These are phyloP conservation scores for Boletus sp. DNA, from an alignment of 1,284 basidiomycete genomes.

Conservation along the genomic window DNA sequence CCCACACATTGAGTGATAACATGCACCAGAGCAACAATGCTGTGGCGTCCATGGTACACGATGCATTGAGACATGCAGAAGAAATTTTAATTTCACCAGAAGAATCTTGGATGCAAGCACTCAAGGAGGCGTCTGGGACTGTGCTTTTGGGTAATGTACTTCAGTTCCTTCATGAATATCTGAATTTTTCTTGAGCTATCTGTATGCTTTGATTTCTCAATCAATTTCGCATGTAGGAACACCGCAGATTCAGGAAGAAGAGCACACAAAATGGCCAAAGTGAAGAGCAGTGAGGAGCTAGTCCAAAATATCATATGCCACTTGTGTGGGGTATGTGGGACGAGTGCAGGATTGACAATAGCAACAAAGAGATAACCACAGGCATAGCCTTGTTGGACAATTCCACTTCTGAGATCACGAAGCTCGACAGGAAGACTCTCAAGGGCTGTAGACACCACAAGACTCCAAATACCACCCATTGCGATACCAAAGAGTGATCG, in stretches of 20 bases:
- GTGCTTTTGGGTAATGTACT: constrained; percentile 34
- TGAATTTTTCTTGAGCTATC: constrained; percentile 59
- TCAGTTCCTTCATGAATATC: constrained; percentile 73
- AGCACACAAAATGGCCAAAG: constrained; percentile 72
- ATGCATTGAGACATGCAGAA: background rate
- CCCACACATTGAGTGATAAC: background rate
- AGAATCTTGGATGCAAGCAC: background rate
- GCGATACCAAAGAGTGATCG: constrained; percentile 83
- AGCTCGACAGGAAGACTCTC: constrained; percentile 90
- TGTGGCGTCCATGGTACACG: background rate
- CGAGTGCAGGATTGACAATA: constrained; percentile 75
- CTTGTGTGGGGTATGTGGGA: constrained; percentile 52
- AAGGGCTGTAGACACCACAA: constrained; percentile 76
- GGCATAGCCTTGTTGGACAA: constrained; percentile 86
- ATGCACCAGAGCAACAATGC: background rate
- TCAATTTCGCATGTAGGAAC: constrained; percentile 67
- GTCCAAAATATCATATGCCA: constrained; percentile 77
- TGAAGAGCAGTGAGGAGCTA: constrained; percentile 73
- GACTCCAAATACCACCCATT: constrained; percentile 88
- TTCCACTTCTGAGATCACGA: constrained; percentile 87
- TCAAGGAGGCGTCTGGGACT: background rate
- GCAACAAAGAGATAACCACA: constrained; percentile 65
- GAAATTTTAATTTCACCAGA: background rate
- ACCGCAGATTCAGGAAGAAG: constrained; percentile 82
- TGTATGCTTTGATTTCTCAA: constrained; percentile 45